Percentiles rank a stretch among this genome's conserved stretches.
These are phyloP conservation scores for Begonia peltatifolia DNA, from an alignment of 306 rosid genomes.

Conservation along the genomic window DNA sequence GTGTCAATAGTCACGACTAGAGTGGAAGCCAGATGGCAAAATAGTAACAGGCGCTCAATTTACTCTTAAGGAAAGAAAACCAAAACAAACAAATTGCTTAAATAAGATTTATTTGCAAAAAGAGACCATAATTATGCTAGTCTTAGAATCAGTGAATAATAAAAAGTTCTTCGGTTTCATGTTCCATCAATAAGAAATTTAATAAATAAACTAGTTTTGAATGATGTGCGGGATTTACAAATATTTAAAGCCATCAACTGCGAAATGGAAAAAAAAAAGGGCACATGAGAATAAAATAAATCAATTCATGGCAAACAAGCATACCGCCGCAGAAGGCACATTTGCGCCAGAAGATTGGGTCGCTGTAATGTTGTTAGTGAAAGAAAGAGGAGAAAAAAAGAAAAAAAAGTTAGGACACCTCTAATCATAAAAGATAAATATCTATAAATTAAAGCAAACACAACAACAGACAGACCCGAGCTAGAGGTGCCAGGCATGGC, in stretches of 20 bases:
- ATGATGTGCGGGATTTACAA: background rate
- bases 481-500: slow-evolving; percentile 33
- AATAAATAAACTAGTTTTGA: too few relatives aligned
- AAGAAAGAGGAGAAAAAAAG: slow-evolving; percentile 8
- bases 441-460: background rate
- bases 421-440: background rate
- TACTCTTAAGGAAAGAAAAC: too few relatives aligned
- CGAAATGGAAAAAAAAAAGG: background rate
- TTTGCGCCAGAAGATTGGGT: slow-evolving; percentile 52
- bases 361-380: slow-evolving; percentile 31
- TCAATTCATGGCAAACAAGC: background rate
- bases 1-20: too few relatives aligned
- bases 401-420: slow-evolving; percentile 5
- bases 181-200: too few relatives aligned
- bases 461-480: slow-evolving; percentile 47
- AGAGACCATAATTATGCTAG: too few relatives aligned
- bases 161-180: too few relatives aligned
- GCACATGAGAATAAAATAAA: background rate
- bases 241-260: background rate
- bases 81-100: too few relatives aligned
- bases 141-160: too few relatives aligned
- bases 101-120: too few relatives aligned
- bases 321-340: slow-evolving; percentile 48
- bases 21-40: too few relatives aligned
- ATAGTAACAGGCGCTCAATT: too few relatives aligned